These are phyloP conservation scores for Mortierella sp. DNA, from an alignment of 371 early-diverging fungal species.

Conservation along the genomic window DNA sequence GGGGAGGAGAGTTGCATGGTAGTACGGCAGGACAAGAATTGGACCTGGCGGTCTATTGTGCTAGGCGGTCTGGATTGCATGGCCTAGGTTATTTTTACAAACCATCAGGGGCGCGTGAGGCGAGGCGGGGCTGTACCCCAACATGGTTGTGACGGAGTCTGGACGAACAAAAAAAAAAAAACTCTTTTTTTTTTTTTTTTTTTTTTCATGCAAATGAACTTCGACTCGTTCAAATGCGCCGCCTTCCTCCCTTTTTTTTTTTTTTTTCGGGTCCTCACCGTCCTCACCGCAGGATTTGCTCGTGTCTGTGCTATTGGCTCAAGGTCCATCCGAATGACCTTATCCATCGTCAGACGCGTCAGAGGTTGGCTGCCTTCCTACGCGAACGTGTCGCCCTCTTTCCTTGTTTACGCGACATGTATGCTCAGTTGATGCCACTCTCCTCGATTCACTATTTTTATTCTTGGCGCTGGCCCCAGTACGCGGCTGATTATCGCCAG, in stretches of 20 bases:
- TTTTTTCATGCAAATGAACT: background rate
- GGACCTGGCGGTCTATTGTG: no score
- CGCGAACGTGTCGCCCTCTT: slow-evolving; percentile 40
- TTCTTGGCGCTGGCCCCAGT: slow-evolving; percentile 32
- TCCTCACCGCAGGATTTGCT: slow-evolving; percentile 55
- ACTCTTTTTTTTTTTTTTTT: background rate
- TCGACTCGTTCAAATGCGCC: no score
- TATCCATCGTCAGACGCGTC: slow-evolving; percentile 58
- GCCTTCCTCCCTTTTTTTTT: background rate
- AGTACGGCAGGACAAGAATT: no score
- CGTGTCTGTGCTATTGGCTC: slow-evolving; percentile 59
- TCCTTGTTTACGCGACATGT: slow-evolving; percentile 29
- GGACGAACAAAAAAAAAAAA: no score
- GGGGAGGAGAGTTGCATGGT: no score
- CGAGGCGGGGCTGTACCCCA: no score
- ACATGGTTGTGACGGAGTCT: no score
- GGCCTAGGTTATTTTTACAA: no score
- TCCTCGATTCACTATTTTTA: slow-evolving; percentile 45
- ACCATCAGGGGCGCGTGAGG: no score
- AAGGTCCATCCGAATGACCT: slow-evolving; percentile 66
- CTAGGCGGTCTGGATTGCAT: no score
- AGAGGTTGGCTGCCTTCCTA: slow-evolving; percentile 58
- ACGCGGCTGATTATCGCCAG: background rate
- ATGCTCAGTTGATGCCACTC: slow-evolving; percentile 24
- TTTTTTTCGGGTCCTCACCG: no score